Conservation (phyloP, 495 filamentous ascomycete genomes). For the Poronia punctata region DNA sequence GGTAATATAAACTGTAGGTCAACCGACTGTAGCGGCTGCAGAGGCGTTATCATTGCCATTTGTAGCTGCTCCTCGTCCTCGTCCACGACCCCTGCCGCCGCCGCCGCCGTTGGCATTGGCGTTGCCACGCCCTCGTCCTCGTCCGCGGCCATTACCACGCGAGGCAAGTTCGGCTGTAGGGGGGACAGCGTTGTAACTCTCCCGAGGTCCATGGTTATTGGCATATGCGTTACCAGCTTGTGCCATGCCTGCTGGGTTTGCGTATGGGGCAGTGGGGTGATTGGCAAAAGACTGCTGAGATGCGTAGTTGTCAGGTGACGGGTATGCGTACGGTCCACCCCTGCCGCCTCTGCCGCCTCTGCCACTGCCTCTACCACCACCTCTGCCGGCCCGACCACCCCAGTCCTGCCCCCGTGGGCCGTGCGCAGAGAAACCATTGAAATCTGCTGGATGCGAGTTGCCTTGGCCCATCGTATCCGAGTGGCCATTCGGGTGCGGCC, state of each 20-base stretch:
- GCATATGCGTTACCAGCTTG: neutral
- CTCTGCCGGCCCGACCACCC: conserved; percentile 11
- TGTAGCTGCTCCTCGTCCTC: conserved; percentile 32
- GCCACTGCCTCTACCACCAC: conserved; percentile 32
- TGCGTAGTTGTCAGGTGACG: too few species aligned
- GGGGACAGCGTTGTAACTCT: conserved; percentile 66
- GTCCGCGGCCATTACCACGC: conserved; percentile 46
- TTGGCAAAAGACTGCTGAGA: too few species aligned
- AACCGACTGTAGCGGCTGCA: too few species aligned
- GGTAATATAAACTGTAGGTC: too few species aligned
- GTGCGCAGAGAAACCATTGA: too few species aligned
- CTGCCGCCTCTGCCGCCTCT: conserved; percentile 21
- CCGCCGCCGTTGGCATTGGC: too few species aligned
- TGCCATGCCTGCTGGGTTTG: too few species aligned
- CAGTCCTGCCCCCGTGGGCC: too few species aligned
- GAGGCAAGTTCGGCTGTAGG: conserved; percentile 64
- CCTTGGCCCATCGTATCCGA: conserved; percentile 3
- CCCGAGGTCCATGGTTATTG: conserved; percentile 27
- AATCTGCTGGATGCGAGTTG: conserved; percentile 2
- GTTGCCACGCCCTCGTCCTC: too few species aligned
- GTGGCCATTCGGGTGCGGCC: conserved; percentile 23
- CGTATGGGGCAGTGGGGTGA: too few species aligned
- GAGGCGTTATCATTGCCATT: too few species aligned
- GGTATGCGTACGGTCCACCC: too few species aligned
- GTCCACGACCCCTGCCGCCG: conserved; percentile 23